Conservation (phyloP, 768 basidiomycete species). For the Calocybe gangraenosa region DNA sequence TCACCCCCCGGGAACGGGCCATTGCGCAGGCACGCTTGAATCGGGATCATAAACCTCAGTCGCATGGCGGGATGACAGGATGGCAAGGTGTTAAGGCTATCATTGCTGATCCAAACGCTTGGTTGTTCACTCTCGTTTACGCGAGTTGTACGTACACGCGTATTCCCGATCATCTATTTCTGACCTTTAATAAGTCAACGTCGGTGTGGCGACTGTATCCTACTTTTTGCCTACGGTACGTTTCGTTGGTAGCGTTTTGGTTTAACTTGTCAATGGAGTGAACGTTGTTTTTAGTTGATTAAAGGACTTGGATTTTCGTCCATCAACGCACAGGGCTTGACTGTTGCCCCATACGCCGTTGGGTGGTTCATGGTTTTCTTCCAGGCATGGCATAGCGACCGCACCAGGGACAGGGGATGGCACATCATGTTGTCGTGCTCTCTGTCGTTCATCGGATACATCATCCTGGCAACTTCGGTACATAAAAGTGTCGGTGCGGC, state of each 20-base stretch:
- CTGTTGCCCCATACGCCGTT: conserved; percentile 52
- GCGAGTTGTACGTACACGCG: conserved; percentile 39
- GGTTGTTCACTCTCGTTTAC: conserved; percentile 49
- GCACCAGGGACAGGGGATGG: conserved; percentile 48
- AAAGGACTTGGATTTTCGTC: conserved; percentile 52
- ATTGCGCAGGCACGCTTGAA: conserved; percentile 57
- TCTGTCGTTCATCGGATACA: conserved; percentile 46
- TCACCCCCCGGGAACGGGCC: conserved; percentile 46
- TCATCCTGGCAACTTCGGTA: conserved; percentile 48
- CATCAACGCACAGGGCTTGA: conserved; percentile 54
- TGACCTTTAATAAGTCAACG: conserved; percentile 37
- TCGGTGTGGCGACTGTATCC: conserved; percentile 51
- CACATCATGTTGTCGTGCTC: conserved; percentile 49
- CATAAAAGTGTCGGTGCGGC: conserved; percentile 49
- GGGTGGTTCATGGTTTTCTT: conserved; percentile 54
- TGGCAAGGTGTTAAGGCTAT: conserved; percentile 55
- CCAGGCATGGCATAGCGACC: conserved; percentile 54
- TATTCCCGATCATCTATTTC: background rate
- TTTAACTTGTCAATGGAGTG: background rate
- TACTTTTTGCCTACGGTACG: conserved; percentile 54
- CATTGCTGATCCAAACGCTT: conserved; percentile 44
- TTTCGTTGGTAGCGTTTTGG: background rate
- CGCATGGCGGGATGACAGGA: conserved; percentile 54
- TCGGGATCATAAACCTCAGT: conserved; percentile 51
- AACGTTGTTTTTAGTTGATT: conserved; percentile 36